A percentile compares a stretch with the other conserved stretches of the same genome.
Conservation (phyloP, 768 basidiomycete genomes). For the Mycena vulgaris region DNA sequence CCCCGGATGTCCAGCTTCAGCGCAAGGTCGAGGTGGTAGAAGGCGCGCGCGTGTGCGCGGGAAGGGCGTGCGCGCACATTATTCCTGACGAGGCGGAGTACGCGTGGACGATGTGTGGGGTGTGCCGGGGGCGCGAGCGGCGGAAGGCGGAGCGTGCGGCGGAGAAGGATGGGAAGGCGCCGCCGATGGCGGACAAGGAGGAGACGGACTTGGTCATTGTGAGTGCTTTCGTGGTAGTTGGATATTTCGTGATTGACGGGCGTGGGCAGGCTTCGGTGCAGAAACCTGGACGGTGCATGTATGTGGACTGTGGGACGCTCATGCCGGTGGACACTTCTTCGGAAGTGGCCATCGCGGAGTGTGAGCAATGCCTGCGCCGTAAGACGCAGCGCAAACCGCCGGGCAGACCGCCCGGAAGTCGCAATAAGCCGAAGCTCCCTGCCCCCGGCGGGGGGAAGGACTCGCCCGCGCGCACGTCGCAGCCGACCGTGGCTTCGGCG, state of each 20-base stretch:
- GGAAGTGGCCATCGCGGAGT: constrained; percentile 37
- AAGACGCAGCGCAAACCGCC: constrained; percentile 32
- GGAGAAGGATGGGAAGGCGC: constrained; percentile 25
- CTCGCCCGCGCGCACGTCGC: constrained; percentile 8
- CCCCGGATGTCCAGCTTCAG: background rate
- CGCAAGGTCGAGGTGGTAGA: constrained; percentile 34
- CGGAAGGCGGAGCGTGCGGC: constrained; percentile 36
- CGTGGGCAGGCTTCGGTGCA: constrained; percentile 13
- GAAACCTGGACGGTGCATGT: constrained; percentile 39
- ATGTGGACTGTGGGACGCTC: constrained; percentile 44
- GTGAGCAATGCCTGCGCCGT: constrained; percentile 49
- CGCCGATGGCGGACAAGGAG: background rate
- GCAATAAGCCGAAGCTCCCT: constrained; percentile 18
- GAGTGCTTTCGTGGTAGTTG: background rate
- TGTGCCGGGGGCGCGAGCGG: constrained; percentile 51
- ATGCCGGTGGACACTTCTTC: constrained; percentile 15
- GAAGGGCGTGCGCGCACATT: constrained; percentile 51
- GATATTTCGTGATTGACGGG: constrained; percentile 16
- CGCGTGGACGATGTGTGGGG: constrained; percentile 56
- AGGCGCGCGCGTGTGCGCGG: constrained; percentile 57
- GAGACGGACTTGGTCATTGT: constrained; percentile 24
- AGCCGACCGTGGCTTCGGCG: background rate
- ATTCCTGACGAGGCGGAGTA: constrained; percentile 57
- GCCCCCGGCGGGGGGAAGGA: constrained; percentile 1
- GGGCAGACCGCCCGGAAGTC: constrained; percentile 26